Percentiles rank a stretch among this genome's conserved stretches.
Evolutionary conservation across 805 yeast species (phyloP).

Genomic region (Lachancea nothofagi): DNA sequence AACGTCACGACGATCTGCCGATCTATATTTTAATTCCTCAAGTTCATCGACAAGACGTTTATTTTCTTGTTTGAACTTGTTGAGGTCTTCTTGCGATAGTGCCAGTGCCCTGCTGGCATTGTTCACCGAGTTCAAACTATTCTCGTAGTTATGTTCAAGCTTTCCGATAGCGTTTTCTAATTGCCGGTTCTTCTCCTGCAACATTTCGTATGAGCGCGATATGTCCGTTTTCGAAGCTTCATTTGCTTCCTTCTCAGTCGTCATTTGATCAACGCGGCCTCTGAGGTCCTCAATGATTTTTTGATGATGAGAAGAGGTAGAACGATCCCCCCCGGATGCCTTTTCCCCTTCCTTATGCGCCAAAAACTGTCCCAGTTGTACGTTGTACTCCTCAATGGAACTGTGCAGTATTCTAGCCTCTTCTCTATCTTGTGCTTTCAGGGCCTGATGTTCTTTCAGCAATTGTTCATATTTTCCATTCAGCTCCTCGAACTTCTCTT

Average conservation of each 20-base stretch:
- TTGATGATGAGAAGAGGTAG: conserved; percentile 3
- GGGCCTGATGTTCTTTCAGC: conserved; percentile 39
- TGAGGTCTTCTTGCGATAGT: conserved; percentile 65
- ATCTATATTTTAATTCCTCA: conserved; percentile 56
- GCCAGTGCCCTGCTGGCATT: conserved; percentile 72
- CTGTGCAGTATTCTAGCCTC: conserved; percentile 31
- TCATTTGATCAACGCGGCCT: conserved; percentile 50
- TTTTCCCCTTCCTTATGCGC: conserved; percentile 21
- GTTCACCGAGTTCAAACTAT: conserved; percentile 64
- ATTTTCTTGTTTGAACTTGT: conserved; percentile 50
- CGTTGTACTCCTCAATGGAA: conserved; percentile 24
- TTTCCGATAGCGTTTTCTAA: conserved; percentile 31
- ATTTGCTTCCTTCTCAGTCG: conserved; percentile 42
- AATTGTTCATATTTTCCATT: conserved; percentile 42
- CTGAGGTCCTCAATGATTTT: conserved; percentile 39
- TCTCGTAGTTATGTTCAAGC: conserved; percentile 62
- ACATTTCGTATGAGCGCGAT: background rate
- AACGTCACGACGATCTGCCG: conserved; percentile 15
- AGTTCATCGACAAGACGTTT: conserved; percentile 57
- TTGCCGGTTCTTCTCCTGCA: conserved; percentile 11
- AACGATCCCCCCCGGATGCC: conserved; percentile 5
- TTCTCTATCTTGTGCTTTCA: conserved; percentile 36
- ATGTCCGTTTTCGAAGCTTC: conserved; percentile 33
- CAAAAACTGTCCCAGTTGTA: conserved; percentile 27
- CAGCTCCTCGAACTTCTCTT: conserved; percentile 44